Percentiles rank a stretch among this genome's conserved stretches.
These are phyloP conservation scores for Fonsecaea nubica DNA, from an alignment of 2,329 filamentous ascomycete species.

Conservation along the genomic window DNA sequence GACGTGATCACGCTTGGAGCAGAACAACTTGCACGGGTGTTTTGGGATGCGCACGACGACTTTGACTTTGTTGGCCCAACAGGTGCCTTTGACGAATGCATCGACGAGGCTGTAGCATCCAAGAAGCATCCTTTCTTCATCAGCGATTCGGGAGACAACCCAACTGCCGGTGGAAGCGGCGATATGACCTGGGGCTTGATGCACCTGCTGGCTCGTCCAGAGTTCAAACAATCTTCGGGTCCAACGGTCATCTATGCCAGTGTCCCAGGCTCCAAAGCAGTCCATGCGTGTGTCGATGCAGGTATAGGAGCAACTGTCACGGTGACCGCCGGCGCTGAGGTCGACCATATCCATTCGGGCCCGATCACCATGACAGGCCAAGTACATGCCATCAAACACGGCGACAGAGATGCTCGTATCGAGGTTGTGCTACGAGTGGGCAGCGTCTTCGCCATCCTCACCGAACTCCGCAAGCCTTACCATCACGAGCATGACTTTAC, in stretches of 20 bases:
- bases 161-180: constrained; percentile 15
- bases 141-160: constrained; percentile 18
- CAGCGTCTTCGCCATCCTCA: constrained; percentile 18
- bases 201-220: constrained; percentile 10
- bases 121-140: constrained; percentile 19
- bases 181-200: constrained; percentile 21
- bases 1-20: background rate
- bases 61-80: constrained; percentile 19
- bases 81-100: constrained; percentile 10
- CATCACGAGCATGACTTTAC: constrained; percentile 19
- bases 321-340: constrained; percentile 9
- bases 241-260: constrained; percentile 16
- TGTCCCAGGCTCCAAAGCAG: constrained; percentile 9
- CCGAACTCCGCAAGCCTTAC: constrained; percentile 13
- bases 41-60: constrained; percentile 14
- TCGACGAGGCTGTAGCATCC: constrained; percentile 11
- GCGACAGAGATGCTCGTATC: constrained; percentile 10
- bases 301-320: constrained; percentile 18
- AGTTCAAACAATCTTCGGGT: constrained; percentile 9
- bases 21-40: constrained; percentile 6
- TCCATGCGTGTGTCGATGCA: constrained; percentile 7
- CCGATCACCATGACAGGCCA: constrained; percentile 17
- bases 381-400: constrained; percentile 12
- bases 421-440: constrained; percentile 16
- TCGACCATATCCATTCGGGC: constrained; percentile 11